Conservation (phyloP, 768 basidiomycete species). For the Leucosporidium yakuticum region DNA sequence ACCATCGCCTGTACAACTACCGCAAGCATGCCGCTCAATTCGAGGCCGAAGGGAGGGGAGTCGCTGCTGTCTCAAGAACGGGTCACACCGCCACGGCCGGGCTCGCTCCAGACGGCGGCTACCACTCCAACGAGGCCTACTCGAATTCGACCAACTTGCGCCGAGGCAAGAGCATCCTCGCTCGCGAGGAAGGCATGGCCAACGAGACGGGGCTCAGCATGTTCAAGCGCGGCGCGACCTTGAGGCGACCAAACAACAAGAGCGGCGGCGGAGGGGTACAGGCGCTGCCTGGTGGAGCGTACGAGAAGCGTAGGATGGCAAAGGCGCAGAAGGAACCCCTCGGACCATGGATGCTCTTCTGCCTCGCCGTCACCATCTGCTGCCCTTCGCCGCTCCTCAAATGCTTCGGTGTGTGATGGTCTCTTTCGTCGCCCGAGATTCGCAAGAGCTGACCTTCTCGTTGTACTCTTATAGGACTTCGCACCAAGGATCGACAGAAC, state of each 20-base stretch:
- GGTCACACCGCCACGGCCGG: conserved; percentile 63
- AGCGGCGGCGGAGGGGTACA: conserved; percentile 43
- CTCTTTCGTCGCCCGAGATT: too few species aligned
- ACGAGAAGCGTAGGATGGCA: conserved; percentile 42
- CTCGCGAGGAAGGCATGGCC: conserved; percentile 72
- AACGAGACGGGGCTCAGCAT: conserved; percentile 87
- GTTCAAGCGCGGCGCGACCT: conserved; percentile 76
- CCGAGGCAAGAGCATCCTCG: conserved; percentile 83
- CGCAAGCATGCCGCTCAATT: conserved; percentile 71
- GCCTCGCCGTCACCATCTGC: conserved; percentile 72
- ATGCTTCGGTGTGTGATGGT: conserved; percentile 61
- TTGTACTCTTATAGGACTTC: conserved; percentile 57
- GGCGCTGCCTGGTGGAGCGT: conserved; percentile 38
- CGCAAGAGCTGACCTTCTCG: not conserved
- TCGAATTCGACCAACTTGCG: conserved; percentile 49
- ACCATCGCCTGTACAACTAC: conserved; percentile 93
- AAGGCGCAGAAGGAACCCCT: conserved; percentile 80
- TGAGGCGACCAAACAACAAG: conserved; percentile 54
- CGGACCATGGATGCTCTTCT: conserved; percentile 93
- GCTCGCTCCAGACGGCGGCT: conserved; percentile 1
- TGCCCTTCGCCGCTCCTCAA: conserved; percentile 72
- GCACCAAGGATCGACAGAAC: conserved; percentile 83
- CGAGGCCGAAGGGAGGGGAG: conserved; percentile 59
- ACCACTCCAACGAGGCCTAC: not conserved
- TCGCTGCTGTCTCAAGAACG: conserved; percentile 67